Base-by-base conservation (phyloP, 2,329 filamentous ascomycete genomes). In the Calycina herbarum region DNA sequence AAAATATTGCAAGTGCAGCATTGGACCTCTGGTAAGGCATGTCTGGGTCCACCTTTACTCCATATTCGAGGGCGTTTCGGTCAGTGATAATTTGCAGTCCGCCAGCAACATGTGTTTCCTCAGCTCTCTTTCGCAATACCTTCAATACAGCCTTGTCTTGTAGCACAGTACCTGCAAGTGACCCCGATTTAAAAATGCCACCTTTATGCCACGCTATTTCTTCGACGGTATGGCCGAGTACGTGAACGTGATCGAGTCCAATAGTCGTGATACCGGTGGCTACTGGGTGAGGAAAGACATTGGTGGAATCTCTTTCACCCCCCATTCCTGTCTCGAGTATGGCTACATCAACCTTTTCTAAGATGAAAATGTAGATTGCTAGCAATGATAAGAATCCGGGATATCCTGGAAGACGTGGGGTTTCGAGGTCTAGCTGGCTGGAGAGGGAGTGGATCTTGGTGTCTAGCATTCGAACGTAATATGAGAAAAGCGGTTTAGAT, bases 191-290 rank as follows among this genome's bases (percentile, higher is more conserved):
- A 78, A 91, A 86, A 65, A 91, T 88, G 1, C 89, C 89, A 0
- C 86, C 85, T 77, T 91, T 91, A 77, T 91, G 87, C 89, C 88
- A 91, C 0, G 88, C 87, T 69, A 91, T 89, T 75, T 86, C 81
- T 57, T 84, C 84, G 5, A 90, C 77, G 0, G 85, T 87, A 17
- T 81, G 76, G 2, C 89, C 89, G 1, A 92, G 81, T 40, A 82
- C 81, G 57, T 81, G 81, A 57, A 89, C 82, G 70, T 92, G 89
- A 72, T 92, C 89, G 67, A 91, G 84, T 15, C 86, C 88, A 15
- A 91, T 79, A 31, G 85, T 84, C 58, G 83, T 87, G 64, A 91
- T 85, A 0, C 82, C 88, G 0, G 83, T 81, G 0, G 82, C 87
- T 0, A 84, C 78, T 0, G 87, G 86, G 20, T 78, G 76, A 64